Evolutionary conservation across 78 protist genomes (phyloP), one percentile per base, ranked within the genome.

Genomic region (Dictyostelium brefeldianum): DNA sequence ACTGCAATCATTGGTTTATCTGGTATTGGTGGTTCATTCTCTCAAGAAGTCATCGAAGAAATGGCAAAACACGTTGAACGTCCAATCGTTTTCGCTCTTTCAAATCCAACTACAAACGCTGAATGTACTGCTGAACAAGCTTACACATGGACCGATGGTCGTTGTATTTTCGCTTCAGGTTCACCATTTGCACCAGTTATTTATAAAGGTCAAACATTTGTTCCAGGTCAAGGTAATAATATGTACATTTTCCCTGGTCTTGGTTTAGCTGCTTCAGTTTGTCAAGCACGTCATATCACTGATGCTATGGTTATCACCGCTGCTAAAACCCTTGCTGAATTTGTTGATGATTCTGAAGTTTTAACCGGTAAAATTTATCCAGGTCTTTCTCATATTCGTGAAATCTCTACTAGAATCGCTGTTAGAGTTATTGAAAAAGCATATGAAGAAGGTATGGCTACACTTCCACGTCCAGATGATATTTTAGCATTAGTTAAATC

Each of bases 231-330:
- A 89, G 97, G 92, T 20, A 89, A 91, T 95, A 91, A 80, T 82
- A 78, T 84, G 96, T 98, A 94, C 96, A 92, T 97, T 90, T 98
- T 98, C 98, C 99, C 99, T 15, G 99, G 98, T 54, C 54, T 98
- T 20, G 99, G 98, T 36, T 82, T 97, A 20, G 99, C 98, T 14
- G 74, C 97, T 14, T 1, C 50, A 27, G 59, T 90, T 18, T 64
- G 89, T 54, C 47, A 71, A 7, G 94, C 98, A 17, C 79, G 3
- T 9, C 59, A 14, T n/a, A 96, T 98, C 70, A 87, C 99, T 12
- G 97, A 97, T 75, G 56, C 18, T 18, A 94, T 97, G 96, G 25
- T 98, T 74, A 25, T 29, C 43, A 31, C 47, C 27, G 98, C 99
- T 1, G 94, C 98, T 46, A 62, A 46, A 59, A 62, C 95, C 3